Evolutionary conservation across 2,329 filamentous ascomycete species (phyloP).

Genomic region (Arachnopeziza araneosa): DNA sequence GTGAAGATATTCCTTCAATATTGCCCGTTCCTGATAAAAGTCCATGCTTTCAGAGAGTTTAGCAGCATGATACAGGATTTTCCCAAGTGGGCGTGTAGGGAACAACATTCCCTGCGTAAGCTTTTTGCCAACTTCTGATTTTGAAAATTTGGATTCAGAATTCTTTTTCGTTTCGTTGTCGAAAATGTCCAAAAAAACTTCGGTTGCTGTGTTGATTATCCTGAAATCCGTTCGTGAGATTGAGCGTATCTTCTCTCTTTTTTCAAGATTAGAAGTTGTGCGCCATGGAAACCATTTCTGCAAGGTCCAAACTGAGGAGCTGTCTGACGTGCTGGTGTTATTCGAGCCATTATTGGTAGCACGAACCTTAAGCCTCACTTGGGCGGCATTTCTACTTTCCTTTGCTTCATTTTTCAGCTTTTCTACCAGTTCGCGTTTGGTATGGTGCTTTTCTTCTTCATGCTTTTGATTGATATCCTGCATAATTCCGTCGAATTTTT

Average conservation of each 20-base stretch:
- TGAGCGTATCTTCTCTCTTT: not conserved
- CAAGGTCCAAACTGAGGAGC: not conserved
- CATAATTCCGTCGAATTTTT: not conserved
- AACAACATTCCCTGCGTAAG: not conserved
- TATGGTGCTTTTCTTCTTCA: not conserved
- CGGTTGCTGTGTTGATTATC: not conserved
- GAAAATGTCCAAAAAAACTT: not conserved
- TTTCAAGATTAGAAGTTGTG: not conserved
- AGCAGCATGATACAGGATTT: not conserved
- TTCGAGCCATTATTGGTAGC: not conserved
- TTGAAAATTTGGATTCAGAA: not conserved
- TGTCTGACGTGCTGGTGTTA: not conserved
- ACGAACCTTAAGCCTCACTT: not conserved
- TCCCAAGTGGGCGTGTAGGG: not conserved
- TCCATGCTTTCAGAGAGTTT: slow-evolving; percentile 8
- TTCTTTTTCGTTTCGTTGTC: not conserved
- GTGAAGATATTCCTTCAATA: slow-evolving; percentile 10
- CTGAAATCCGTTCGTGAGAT: not conserved
- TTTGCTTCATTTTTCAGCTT: not conserved
- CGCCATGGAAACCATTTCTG: not conserved
- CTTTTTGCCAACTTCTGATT: not conserved
- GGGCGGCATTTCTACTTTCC: not conserved
- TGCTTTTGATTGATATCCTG: slow-evolving; percentile 10
- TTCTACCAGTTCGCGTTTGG: not conserved
- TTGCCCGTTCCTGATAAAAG: slow-evolving; percentile 5